These are phyloP conservation scores for Ilyonectria mors-panacis DNA, from an alignment of 2,329 filamentous ascomycete genomes.

Conservation along the genomic window DNA sequence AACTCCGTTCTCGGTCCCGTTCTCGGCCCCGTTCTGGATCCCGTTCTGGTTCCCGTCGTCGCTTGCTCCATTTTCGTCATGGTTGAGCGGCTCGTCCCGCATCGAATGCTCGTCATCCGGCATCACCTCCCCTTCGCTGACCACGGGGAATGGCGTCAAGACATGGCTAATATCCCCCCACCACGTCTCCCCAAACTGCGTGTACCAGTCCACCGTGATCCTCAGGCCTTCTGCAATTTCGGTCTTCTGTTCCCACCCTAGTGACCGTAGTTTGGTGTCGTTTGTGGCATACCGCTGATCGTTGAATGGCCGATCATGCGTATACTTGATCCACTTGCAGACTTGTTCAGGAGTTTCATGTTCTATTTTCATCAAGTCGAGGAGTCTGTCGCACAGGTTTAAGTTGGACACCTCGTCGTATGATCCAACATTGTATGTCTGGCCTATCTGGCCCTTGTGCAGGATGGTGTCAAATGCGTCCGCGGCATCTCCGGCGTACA, in stretches of 20 bases:
- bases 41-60: constrained; percentile 27
- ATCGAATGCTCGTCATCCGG: constrained; percentile 60
- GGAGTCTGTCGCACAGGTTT: constrained; percentile 75
- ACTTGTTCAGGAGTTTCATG: constrained; percentile 67
- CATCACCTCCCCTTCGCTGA: constrained; percentile 69
- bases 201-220: constrained; percentile 80
- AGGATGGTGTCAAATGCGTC: constrained; percentile 89
- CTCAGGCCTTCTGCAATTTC: constrained; percentile 74
- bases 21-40: constrained; percentile 20
- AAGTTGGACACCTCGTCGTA: constrained; percentile 84
- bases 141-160: constrained; percentile 76
- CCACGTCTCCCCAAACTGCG: constrained; percentile 75
- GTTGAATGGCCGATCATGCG: constrained; percentile 84
- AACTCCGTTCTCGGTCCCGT: constrained; percentile 19
- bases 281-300: constrained; percentile 82
- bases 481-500: constrained; percentile 84
- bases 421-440: constrained; percentile 88
- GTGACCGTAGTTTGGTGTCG: constrained; percentile 74
- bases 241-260: constrained; percentile 80
- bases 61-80: constrained; percentile 36
- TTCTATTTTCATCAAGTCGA: constrained; percentile 73
- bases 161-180: constrained; percentile 81
- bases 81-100: constrained; percentile 52
- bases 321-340: constrained; percentile 79
- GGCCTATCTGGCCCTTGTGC: constrained; percentile 80